A percentile compares a stretch with the other conserved stretches of the same genome.
These are phyloP conservation scores for Erysimum cheiranthoides DNA, from an alignment of 345 rosid species.

Conservation along the genomic window DNA sequence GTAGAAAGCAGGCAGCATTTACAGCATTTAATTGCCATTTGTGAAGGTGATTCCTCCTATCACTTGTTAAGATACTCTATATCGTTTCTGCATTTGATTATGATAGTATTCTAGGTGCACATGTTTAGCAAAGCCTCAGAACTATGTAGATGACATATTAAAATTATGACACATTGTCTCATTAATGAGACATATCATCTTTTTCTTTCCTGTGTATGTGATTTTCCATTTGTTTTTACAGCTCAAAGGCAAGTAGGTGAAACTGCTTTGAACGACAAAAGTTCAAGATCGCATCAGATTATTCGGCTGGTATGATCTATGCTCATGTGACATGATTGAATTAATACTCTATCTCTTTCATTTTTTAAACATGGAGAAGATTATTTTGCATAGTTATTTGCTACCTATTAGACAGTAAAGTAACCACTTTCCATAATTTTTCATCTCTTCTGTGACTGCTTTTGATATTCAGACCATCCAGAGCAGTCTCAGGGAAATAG, in stretches of 20 bases:
- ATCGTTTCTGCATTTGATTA: conserved; percentile 7
- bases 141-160: conserved; percentile 7
- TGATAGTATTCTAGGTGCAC: conserved; percentile 6
- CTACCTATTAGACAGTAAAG: background rate
- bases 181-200: conserved; percentile 23
- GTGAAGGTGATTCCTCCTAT: conserved; percentile 69
- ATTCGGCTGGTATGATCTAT: conserved; percentile 75
- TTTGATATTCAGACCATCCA: conserved; percentile 68
- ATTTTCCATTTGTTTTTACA: conserved; percentile 48
- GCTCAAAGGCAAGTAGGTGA: conserved; percentile 98
- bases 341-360: background rate
- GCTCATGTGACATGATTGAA: conserved; percentile 17
- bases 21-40: conserved; percentile 75
- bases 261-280: conserved; percentile 88
- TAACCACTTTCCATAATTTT: background rate
- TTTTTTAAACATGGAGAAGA: conserved; percentile 4
- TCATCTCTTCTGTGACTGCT: too few species aligned
- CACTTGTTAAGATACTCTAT: background rate
- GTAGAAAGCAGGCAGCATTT: conserved; percentile 77
- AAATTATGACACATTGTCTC: conserved; percentile 11
- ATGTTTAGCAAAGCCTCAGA: conserved; percentile 2
- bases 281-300: conserved; percentile 98
- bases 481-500: conserved; percentile 78
- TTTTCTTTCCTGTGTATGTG: conserved; percentile 14
- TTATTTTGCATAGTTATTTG: background rate